These are phyloP conservation scores for Onygenales sp. DNA, from an alignment of 2,329 filamentous ascomycete species.

Conservation along the genomic window DNA sequence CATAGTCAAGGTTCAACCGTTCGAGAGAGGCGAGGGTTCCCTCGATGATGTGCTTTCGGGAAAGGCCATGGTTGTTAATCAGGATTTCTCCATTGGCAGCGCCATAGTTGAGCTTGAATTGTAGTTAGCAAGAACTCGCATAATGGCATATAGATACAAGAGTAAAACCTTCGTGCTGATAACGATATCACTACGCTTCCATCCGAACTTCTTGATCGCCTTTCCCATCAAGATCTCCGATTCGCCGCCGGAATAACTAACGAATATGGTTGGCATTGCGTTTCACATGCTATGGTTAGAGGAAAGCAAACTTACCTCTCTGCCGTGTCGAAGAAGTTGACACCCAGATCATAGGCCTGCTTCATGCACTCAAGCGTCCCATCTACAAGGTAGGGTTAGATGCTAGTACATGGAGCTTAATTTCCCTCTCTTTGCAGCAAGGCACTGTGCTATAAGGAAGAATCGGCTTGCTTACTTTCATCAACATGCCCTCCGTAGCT, in stretches of 20 bases:
- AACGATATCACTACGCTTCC: slow-evolving; percentile 46
- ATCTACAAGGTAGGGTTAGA: slow-evolving; percentile 9
- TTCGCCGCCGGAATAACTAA: slow-evolving; percentile 41
- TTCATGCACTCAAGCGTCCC: slow-evolving; percentile 31
- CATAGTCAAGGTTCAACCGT: slow-evolving; percentile 56
- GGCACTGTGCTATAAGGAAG: background rate
- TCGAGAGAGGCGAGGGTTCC: slow-evolving; percentile 51
- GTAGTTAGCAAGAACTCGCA: slow-evolving; percentile 1
- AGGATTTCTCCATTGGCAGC: slow-evolving; percentile 49
- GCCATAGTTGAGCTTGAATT: slow-evolving; percentile 51
- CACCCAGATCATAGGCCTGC: slow-evolving; percentile 47
- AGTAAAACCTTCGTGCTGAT: slow-evolving; percentile 23
- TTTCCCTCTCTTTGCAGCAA: background rate
- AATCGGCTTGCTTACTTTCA: slow-evolving; percentile 37
- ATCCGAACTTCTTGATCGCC: slow-evolving; percentile 47
- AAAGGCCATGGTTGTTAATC: slow-evolving; percentile 60
- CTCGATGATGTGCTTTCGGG: slow-evolving; percentile 61
- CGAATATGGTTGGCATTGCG: background rate
- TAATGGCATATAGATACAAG: background rate
- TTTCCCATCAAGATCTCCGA: slow-evolving; percentile 47
- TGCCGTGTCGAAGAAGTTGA: slow-evolving; percentile 52
- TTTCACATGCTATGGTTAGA: background rate
- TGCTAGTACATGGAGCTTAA: background rate
- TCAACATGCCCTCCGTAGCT: slow-evolving; percentile 58
- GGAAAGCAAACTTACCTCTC: slow-evolving; percentile 26